phyloP scores from a whole-genome alignment of 805 yeast species.

The Sungouiella blattae region DNA sequence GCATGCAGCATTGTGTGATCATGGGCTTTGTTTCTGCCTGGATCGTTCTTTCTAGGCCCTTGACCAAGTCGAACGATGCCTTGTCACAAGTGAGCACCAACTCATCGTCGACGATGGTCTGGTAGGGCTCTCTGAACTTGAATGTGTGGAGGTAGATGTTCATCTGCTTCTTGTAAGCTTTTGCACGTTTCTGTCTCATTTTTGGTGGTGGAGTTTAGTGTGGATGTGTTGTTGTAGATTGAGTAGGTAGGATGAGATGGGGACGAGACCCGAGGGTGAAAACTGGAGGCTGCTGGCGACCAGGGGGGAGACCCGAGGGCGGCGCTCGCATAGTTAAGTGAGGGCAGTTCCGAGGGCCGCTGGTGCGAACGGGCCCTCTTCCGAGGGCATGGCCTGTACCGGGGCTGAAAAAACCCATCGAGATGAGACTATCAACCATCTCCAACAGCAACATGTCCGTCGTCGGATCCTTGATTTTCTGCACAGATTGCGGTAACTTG shows the following conservation, averaged over 20 bases:
- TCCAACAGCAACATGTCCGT: conserved; percentile 62
- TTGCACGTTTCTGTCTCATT: conserved; percentile 97
- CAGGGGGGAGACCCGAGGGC: no score
- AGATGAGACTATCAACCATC: neutral
- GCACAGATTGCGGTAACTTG: conserved; percentile 88
- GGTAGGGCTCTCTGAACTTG: conserved; percentile 92
- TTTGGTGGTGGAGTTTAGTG: conserved; percentile 3
- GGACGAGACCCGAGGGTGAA: conserved; percentile 1
- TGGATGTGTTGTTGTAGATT: conserved; percentile 1
- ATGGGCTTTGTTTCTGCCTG: conserved; percentile 84
- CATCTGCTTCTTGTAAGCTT: conserved; percentile 90
- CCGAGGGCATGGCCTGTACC: no score
- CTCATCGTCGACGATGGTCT: conserved; percentile 81
- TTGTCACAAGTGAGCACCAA: conserved; percentile 62
- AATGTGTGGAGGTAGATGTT: conserved; percentile 78
- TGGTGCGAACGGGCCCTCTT: neutral
- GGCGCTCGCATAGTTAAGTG: no score
- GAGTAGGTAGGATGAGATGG: conserved; percentile 4
- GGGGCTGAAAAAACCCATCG: conserved; percentile 2
- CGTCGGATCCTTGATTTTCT: conserved; percentile 92
- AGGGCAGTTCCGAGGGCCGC: neutral
- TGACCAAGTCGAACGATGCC: conserved; percentile 72
- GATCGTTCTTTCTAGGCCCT: conserved; percentile 74
- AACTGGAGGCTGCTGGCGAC: no score
- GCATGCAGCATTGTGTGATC: conserved; percentile 96